Percentiles rank a stretch among this genome's conserved stretches.
Evolutionary conservation across 2,329 filamentous ascomycete species (phyloP).

Genomic region (Talaromyces sp.): DNA sequence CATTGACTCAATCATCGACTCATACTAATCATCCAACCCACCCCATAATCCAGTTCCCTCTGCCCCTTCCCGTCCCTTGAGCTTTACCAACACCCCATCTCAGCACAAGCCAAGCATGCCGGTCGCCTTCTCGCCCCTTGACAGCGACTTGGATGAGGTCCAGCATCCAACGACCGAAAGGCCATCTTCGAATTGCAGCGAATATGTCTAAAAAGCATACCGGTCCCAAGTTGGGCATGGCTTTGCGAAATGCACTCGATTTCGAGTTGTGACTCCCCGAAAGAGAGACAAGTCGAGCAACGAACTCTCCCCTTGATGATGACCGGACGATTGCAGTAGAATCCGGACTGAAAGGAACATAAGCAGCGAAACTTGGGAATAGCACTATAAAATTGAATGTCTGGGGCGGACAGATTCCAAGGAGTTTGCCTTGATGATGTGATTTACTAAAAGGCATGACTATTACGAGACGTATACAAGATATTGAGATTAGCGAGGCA

Average conservation of each 20-base stretch:
- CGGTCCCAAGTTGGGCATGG: background rate
- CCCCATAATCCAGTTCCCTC: background rate
- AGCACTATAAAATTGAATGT: background rate
- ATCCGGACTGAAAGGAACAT: background rate
- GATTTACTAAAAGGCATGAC: background rate
- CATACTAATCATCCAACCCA: no score
- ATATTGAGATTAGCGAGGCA: background rate
- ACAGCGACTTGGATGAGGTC: background rate
- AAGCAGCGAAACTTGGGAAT: background rate
- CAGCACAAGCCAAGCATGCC: background rate
- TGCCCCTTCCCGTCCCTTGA: background rate
- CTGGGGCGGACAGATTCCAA: background rate
- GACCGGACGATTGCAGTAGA: background rate
- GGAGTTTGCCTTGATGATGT: background rate
- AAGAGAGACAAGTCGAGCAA: background rate
- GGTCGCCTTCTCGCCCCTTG: background rate
- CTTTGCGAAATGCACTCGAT: background rate
- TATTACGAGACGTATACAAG: background rate
- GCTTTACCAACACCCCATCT: background rate
- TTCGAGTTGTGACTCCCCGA: background rate
- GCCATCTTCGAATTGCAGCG: background rate
- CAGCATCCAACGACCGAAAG: background rate
- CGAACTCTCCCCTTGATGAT: background rate
- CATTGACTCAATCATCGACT: background rate
- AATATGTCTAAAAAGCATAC: background rate